Evolutionary conservation across 2,329 filamentous ascomycete species (phyloP).

Genomic region (Penicillium sp.): DNA sequence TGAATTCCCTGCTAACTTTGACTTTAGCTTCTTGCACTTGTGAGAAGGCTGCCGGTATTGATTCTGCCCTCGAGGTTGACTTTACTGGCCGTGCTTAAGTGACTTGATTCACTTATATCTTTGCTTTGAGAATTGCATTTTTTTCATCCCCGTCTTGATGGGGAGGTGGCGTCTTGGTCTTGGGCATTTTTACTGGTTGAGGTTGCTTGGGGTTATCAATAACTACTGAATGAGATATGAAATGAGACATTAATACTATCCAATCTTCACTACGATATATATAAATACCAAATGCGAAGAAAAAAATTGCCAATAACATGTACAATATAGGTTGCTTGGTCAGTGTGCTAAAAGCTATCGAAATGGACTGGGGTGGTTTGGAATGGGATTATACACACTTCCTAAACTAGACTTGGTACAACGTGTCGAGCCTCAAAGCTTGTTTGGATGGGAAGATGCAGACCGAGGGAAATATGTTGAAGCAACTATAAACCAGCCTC

Average conservation of each 20-base stretch:
- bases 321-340: no score
- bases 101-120: background rate
- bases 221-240: background rate
- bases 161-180: constrained; percentile 5
- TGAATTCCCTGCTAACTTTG: constrained; percentile 13
- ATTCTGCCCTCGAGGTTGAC: constrained; percentile 70
- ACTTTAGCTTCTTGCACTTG: constrained; percentile 71
- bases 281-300: background rate
- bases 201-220: background rate
- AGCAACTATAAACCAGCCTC: no score
- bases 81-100: constrained; percentile 67
- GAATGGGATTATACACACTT: background rate
- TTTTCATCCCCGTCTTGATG: background rate
- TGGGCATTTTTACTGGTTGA: constrained; percentile 2
- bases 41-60: constrained; percentile 66
- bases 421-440: constrained; percentile 3
- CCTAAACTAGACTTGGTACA: background rate
- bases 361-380: background rate
- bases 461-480: background rate
- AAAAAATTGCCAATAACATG: no score
- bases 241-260: background rate
- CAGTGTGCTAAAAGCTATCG: background rate
- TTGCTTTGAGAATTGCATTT: constrained; percentile 12
- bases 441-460: background rate
- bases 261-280: background rate